Evolutionary conservation across 352 stramenopile genomes (phyloP).

Genomic region (Thraustochytrium striatum): DNA sequence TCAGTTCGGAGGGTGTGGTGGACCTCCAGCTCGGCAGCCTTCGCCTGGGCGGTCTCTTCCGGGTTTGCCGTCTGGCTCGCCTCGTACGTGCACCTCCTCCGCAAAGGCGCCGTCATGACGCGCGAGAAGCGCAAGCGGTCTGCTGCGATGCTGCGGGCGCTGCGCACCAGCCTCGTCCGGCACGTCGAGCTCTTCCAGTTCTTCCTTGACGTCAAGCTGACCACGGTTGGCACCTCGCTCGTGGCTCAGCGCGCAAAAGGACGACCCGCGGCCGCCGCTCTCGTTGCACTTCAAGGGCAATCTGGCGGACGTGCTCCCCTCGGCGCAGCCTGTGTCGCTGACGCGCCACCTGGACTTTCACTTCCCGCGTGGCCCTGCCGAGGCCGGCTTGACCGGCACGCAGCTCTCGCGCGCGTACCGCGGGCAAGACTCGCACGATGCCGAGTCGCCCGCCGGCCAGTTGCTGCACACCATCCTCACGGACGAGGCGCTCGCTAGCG

Average conservation of each 20-base stretch:
- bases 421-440: neutral
- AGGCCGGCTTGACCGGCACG: neutral
- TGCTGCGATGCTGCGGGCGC: neutral
- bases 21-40: conserved; percentile 31
- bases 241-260: conserved; percentile 26
- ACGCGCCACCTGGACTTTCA: neutral
- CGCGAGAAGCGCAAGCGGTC: conserved; percentile 2
- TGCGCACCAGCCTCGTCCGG: neutral
- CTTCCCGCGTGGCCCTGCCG: neutral
- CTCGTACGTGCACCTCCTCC: conserved; percentile 16
- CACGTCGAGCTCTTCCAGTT: conserved; percentile 43
- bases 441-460: neutral
- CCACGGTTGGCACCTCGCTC: conserved; percentile 16
- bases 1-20: conserved; percentile 29
- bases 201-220: conserved; percentile 28
- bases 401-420: neutral
- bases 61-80: conserved; percentile 36
- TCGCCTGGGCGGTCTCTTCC: conserved; percentile 28
- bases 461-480: neutral
- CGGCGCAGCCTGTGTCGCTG: neutral
- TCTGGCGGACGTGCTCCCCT: neutral
- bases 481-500: neutral
- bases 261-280: conserved; percentile 32
- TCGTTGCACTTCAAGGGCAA: neutral
- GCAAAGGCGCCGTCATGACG: conserved; percentile 15